Percentiles rank a stretch among this genome's conserved stretches.
phyloP scores from a whole-genome alignment of 495 filamentous ascomycete genomes.

The Niebla homalea region DNA sequence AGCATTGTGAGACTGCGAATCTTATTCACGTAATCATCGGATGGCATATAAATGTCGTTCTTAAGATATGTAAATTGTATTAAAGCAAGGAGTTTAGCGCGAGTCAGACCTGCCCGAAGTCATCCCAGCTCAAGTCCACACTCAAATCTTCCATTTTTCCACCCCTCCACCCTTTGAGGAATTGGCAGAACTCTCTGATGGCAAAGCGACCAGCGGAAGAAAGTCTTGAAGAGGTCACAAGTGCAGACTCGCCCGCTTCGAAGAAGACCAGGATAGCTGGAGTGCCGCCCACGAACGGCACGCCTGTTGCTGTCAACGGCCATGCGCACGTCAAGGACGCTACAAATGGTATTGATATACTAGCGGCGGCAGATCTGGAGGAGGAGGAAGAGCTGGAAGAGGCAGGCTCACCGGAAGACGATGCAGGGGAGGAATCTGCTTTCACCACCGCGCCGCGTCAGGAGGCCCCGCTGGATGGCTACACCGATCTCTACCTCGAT shows the following conservation, averaged over 20 bases:
- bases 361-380: conserved; percentile 28
- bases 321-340: conserved; percentile 24
- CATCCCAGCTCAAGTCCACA: no score
- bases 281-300: conserved; percentile 22
- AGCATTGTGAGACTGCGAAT: no score
- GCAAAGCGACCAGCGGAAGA: conserved; percentile 68
- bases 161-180: conserved; percentile 4
- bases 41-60: no score
- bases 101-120: no score
- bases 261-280: conserved; percentile 64
- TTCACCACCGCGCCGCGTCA: conserved; percentile 44
- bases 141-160: no score
- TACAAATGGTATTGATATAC: conserved; percentile 26
- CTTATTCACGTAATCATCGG: no score
- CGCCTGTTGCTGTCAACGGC: conserved; percentile 22
- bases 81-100: no score
- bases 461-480: conserved; percentile 69
- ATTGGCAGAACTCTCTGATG: conserved; percentile 28
- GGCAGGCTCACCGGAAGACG: conserved; percentile 20
- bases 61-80: no score
- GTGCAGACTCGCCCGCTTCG: conserved; percentile 52
- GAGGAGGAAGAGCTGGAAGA: conserved; percentile 29
- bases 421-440: conserved; percentile 26
- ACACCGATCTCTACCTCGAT: conserved; percentile 92
- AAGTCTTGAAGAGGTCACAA: conserved; percentile 51